Evolutionary conservation across 306 rosid genomes (phyloP).

Genomic region (Delonix regia): DNA sequence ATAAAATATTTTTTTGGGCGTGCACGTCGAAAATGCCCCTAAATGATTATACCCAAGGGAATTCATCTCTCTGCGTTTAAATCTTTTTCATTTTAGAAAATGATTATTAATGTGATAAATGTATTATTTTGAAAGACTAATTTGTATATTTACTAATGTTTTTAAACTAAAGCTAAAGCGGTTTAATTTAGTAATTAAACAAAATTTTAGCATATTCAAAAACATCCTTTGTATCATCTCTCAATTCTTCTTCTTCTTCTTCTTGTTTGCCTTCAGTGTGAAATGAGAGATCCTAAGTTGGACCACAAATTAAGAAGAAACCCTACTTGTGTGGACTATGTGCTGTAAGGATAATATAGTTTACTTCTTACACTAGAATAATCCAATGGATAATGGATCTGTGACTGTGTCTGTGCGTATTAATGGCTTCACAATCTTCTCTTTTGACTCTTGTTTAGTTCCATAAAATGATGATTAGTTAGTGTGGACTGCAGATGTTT

Average conservation of each 20-base stretch:
- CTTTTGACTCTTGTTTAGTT: slow-evolving; percentile 10
- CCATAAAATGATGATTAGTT: not conserved
- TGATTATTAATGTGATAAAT: too few relatives aligned
- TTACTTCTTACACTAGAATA: not conserved
- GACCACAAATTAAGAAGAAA: not conserved
- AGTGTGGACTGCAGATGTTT: not conserved
- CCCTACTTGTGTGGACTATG: not conserved
- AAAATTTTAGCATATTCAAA: too few relatives aligned
- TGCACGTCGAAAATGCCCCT: too few relatives aligned
- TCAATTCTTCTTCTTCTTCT: not conserved
- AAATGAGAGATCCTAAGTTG: not conserved
- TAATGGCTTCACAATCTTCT: not conserved
- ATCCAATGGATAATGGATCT: not conserved
- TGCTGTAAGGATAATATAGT: not conserved
- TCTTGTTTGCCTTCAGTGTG: too few relatives aligned
- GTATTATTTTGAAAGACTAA: too few relatives aligned
- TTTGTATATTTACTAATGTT: not conserved
- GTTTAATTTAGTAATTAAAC: too few relatives aligned
- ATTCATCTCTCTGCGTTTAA: too few relatives aligned
- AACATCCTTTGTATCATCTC: not conserved
- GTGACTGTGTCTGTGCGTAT: not conserved
- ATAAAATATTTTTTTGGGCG: too few relatives aligned
- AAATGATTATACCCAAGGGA: too few relatives aligned
- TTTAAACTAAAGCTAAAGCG: not conserved
- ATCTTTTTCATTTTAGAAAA: too few relatives aligned